Base-by-base conservation (phyloP, 768 basidiomycete genomes). In the Leccinum boreale region DNA sequence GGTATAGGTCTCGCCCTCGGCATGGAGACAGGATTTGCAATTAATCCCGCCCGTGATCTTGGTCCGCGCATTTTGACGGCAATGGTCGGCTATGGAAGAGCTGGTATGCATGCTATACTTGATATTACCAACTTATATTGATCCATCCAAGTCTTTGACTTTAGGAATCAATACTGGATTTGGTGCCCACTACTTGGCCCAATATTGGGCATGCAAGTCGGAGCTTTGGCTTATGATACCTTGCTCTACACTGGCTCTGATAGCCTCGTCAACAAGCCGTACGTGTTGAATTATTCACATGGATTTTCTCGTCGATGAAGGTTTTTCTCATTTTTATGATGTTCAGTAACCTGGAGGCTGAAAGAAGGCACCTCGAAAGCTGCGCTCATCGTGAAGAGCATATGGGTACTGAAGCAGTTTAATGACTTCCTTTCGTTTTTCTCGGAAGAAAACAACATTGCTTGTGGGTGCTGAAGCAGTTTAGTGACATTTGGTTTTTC, bases 31-130 rank as follows among this genome's bases (percentile, higher is more conserved):
- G 84, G 81, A 48, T 85, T 77, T 59, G 82, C 86, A 4, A 73
- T 88, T 51, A 89, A 89, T 62, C 87, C 87, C 47, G 85, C 87
- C 31, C 84, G 88, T 65, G 87, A 89, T 71, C 73, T 89, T 23
- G 87, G 88, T 5, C 86, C 87, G 2, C 78, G 87, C 10, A 62
- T 89, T 31, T 68, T 88, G 66, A 87, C 85, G 1, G 79, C 86
- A 5, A 87, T 89, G 83, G 86, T 80, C 7, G 88, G 87, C 17
- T 90, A 87, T 62, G 87, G 87, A 19, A 71, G 10, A 47, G 69
- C 58, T 33, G 70, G 65, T 75, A 77, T 44, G 83, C 79, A 17
- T 81, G 75, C 47, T 21, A 8, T 50, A 7, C 45, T 12, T 50
- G 10, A 42, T 42, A 29, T 29, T 6, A 7, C 39, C 17, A 33